phyloP scores from a whole-genome alignment of 2,329 filamentous ascomycete genomes.

The Exophiala spinifera region DNA sequence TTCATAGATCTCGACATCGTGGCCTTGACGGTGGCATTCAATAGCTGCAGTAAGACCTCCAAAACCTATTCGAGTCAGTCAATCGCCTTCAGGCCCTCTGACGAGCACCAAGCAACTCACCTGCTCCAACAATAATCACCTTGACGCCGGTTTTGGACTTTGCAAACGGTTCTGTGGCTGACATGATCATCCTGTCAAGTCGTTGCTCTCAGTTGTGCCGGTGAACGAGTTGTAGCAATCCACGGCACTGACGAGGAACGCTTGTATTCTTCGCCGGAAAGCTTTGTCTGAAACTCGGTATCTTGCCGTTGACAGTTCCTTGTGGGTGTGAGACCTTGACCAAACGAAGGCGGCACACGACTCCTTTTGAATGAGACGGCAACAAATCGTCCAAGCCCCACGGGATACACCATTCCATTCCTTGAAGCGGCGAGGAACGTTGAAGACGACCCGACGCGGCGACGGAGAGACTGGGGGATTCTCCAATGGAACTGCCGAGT shows the following conservation, averaged over 20 bases:
- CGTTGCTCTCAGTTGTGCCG: neutral
- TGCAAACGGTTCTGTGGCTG: conserved; percentile 9
- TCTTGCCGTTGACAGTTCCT: too few species aligned
- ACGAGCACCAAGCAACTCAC: conserved; percentile 10
- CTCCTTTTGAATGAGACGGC: neutral
- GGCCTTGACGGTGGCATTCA: conserved; percentile 30
- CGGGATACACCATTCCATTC: conserved; percentile 3
- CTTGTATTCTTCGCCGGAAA: neutral
- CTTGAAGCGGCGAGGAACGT: neutral
- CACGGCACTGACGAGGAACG: too few species aligned
- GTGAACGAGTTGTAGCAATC: neutral
- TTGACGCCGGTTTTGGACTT: conserved; percentile 52
- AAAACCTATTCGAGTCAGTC: conserved; percentile 28
- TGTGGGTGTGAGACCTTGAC: neutral
- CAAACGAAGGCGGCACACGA: neutral
- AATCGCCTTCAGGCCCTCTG: neutral
- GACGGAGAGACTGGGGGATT: conserved; percentile 7
- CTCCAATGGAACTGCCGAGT: conserved; percentile 22
- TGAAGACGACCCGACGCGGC: neutral
- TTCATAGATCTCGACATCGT: conserved; percentile 27
- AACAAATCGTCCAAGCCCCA: conserved; percentile 11
- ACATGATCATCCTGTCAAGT: conserved; percentile 9
- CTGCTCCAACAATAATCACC: conserved; percentile 51
- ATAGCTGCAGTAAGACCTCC: conserved; percentile 37
- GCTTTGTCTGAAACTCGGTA: too few species aligned